Evolutionary conservation across 2,329 filamentous ascomycete genomes (phyloP), one percentile per base, ranked within the genome.

Genomic region (Pestalotiopsis sp.): DNA sequence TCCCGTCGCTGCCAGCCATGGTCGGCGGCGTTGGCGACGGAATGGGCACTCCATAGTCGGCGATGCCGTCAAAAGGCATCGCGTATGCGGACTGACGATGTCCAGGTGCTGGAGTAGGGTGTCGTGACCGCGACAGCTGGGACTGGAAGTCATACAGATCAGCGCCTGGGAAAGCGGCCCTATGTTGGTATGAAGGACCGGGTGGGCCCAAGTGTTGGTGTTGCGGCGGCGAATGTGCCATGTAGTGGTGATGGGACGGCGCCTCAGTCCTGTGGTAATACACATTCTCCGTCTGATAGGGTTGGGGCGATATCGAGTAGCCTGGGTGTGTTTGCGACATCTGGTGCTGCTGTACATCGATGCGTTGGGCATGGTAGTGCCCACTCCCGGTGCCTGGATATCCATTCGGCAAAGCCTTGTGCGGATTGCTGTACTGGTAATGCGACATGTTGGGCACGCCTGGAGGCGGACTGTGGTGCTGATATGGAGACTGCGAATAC

Each of bases 301-400:
- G 63, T 57, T 38, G 57, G 4, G 56, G 63, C 56, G 68, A 73
- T 69, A 14, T n/a, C 31, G 66, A 70, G 13, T 71, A 66, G 17
- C 70, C 70, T 17, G 64, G 36, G 52, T 60, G 64, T 17, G 23
- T 23, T 14, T 59, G 31, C 23, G 52, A 38, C 17, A 23, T 20
- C 56, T 39, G 31, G n/a, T 45, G 12, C 5, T 52, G 64, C 31
- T 41, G 39, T 31, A 25, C 12, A 20, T 76, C 74, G 68, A 69
- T 73, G 66, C 73, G 74, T 59, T 82, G 81, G 65, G 81, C 81
- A 71, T 82, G 82, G 71, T 82, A 80, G 38, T 79, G 78, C 45
- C 73, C 73, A 11, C 74, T 72, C 1, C 71, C 70, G 14, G 80
- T 68, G 20, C 74, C 71, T 2, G 75, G 79, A 72, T 84, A 85